These are phyloP conservation scores for Apiospora pterosperma DNA, from an alignment of 2,329 filamentous ascomycete genomes.

Conservation along the genomic window DNA sequence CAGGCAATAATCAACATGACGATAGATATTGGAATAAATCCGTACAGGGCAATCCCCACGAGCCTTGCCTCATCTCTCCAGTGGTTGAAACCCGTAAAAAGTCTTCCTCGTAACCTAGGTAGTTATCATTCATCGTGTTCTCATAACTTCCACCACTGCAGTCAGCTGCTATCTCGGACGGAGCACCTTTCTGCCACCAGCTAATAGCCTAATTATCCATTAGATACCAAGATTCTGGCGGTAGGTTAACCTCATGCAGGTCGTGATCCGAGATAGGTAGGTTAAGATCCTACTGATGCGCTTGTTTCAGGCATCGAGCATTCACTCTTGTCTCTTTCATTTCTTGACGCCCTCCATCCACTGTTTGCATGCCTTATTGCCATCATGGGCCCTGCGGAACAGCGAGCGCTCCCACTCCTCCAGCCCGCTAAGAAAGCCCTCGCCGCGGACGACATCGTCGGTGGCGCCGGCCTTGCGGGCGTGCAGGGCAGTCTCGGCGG, in stretches of 20 bases:
- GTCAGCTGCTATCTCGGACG: neutral
- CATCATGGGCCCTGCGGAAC: slow-evolving; percentile 72
- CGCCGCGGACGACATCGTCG: slow-evolving; percentile 50
- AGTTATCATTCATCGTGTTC: neutral
- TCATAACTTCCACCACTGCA: neutral
- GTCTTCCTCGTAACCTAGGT: neutral
- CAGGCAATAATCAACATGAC: neutral
- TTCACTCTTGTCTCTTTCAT: neutral
- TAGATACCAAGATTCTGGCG: neutral
- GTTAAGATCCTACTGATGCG: neutral
- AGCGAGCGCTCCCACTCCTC: slow-evolving; percentile 85
- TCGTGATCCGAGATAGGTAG: neutral
- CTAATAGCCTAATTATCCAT: neutral
- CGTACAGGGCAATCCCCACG: too few relatives aligned
- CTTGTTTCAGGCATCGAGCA: neutral
- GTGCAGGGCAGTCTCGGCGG: slow-evolving; percentile 81
- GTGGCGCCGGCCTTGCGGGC: slow-evolving; percentile 80
- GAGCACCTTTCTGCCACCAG: too few relatives aligned
- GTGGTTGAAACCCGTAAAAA: neutral
- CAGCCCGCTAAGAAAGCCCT: slow-evolving; percentile 81
- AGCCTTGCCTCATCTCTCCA: neutral
- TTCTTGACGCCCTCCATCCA: slow-evolving; percentile 65
- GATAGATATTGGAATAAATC: neutral
- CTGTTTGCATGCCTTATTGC: slow-evolving; percentile 64
- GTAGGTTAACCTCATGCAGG: neutral